Base-by-base conservation (phyloP, 2,329 filamentous ascomycete genomes). In the Trichoderma oligosporum region DNA sequence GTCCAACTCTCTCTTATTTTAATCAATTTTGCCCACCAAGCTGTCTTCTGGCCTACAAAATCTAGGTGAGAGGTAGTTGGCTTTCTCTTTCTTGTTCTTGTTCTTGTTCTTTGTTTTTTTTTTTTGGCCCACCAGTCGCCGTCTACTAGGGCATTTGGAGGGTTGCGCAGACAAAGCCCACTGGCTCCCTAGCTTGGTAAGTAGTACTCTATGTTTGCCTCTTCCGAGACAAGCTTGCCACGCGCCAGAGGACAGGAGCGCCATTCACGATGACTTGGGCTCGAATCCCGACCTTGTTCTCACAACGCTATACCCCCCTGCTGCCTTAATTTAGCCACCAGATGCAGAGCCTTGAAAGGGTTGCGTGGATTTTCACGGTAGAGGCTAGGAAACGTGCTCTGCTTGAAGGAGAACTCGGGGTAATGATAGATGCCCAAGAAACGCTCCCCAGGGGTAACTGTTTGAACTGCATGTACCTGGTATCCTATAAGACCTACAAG, bases 191-290 rank as follows among this genome's bases (percentile, higher is more conserved):
- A 36, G 46, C 46, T 35, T 36, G 46, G 27, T 25, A 45, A 27
- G 33, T 39, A 18, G 24, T 31, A 29, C 46, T 18, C 25, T 51
- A n/a, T n/a, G 24, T 48, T 33, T 54, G 25, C 25, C 25, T 44
- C n/a, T 54, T 53, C 48, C 42, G 27, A 51, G 46, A 42, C 41
- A 54, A 57, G 56, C 38, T 36, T 42, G 48, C 56, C 56, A 53
- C 48, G 56, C 56, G 42, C 54, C 48, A 47, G 27, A 52, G 16
- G n/a, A n/a, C n/a, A n/a, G n/a, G 38, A 41, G 29, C 56, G 48
- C 41, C 33, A 35, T 48, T 25, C 27, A 48, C 45, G 35, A 48
- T 42, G 42, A 58, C 41, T n/a, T 58, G 41, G 56, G 35, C n/a
- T 8, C 24, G 38, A 36, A 36, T 29, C 36, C 36, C 44, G 35